A percentile compares a stretch with the other conserved stretches of the same genome.
These are phyloP conservation scores for Alternaria ethzedia DNA, from an alignment of 2,329 filamentous ascomycete species.

Conservation along the genomic window DNA sequence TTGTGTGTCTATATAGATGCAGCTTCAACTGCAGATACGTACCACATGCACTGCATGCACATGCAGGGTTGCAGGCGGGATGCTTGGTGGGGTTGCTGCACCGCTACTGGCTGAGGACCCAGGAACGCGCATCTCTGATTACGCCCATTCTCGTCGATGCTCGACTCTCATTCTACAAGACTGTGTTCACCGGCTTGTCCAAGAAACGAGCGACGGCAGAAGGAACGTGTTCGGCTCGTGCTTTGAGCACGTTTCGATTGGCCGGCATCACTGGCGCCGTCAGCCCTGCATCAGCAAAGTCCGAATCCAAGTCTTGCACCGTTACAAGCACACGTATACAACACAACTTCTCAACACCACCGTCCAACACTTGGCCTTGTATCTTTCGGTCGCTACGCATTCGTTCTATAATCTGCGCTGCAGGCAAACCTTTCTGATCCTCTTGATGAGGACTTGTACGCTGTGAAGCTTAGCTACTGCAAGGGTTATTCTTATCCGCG, in stretches of 20 bases:
- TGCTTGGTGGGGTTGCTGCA: slow-evolving; percentile 20
- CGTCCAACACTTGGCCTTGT: not conserved
- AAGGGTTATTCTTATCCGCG: not conserved
- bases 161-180: not conserved
- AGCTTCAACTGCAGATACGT: slow-evolving; percentile 4
- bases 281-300: slow-evolving; percentile 10
- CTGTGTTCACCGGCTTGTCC: not conserved
- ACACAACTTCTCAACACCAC: not conserved
- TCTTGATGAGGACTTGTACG: not conserved
- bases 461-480: slow-evolving; percentile 1
- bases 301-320: slow-evolving; percentile 11
- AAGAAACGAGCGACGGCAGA: not conserved
- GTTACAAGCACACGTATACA: slow-evolving; percentile 15
- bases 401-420: not conserved
- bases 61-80: slow-evolving; percentile 23
- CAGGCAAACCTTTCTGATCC: not conserved
- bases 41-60: slow-evolving; percentile 6
- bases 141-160: slow-evolving; percentile 19
- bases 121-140: slow-evolving; percentile 14
- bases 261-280: slow-evolving; percentile 3
- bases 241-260: slow-evolving; percentile 25
- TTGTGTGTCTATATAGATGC: not conserved
- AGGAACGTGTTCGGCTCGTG: not conserved
- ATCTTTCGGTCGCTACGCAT: not conserved
- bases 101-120: slow-evolving; percentile 15